Evolutionary conservation across 2,329 filamentous ascomycete genomes (phyloP), one percentile per base, ranked within the genome.

Genomic region (Sporothrix phasma): DNA sequence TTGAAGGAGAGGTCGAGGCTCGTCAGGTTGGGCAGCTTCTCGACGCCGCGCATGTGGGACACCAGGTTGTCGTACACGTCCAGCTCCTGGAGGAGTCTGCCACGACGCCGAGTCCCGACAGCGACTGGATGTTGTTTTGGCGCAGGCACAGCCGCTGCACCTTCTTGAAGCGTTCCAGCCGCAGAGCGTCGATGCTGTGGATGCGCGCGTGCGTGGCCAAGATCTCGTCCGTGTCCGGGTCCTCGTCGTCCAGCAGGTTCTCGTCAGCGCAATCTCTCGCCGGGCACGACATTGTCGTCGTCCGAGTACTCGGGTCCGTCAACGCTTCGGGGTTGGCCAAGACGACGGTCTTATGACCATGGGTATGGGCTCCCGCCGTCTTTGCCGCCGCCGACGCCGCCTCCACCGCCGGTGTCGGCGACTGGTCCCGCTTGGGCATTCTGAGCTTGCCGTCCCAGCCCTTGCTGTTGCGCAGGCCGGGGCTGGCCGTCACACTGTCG

Each of bases 41-140:
- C 92, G 53, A 99, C 82, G 34, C 90, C 90, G 69, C 87, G 87
- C 75, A 97, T 85, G 75, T 96, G 92, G 11, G 86, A 84, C 70
- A 99, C 92, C 19, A 96, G 82, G 75, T 99, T 99, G 77, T 99
- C 94, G 79, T 99, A 99, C 66, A 99, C 83, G 71, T 99, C 94
- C 60, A 99, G 83, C 66, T 99, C 94, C 71, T 84, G 78, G 46
- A 99, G 79, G 85, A 90, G 2, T 78, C 73, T 39, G 85, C 85
- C 62, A 95, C 77, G 41, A 76, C 76, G 3, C 82, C 79, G 4
- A 96, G 85, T 85, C 74, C 37, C 13, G 60, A 8, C 19, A 97
- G 89, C 58, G 85, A 79, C 68, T 89, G 82, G 73, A 99, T 94
- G 69, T 85, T 84, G 74, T 99, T 99, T 74, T 99, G 93, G 58